Base-by-base conservation (phyloP, 2,329 filamentous ascomycete genomes). In the Penicillium janthinellum region DNA sequence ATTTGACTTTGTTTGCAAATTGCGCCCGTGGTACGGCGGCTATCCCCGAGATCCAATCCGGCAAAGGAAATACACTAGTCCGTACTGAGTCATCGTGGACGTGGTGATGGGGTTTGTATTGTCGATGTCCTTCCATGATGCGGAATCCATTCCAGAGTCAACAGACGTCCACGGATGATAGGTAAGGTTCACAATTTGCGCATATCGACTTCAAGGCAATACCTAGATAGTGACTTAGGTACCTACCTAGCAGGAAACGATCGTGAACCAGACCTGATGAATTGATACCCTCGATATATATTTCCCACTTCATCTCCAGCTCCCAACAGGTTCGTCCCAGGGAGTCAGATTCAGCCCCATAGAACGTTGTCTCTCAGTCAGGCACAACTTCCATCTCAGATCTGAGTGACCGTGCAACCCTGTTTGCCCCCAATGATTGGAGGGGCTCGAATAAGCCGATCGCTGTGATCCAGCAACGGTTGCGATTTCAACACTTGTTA, bases 401-500 rank as follows among this genome's bases (percentile, higher is more conserved):
- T 50, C 31, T 14, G 48, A 39, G 47, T 37, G n/a, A 20, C n/a
- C 44, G 58, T 41, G 31, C 41, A 17, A 56, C 52, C 49, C 17
- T 14, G 22, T 7, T 35, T 22, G 14, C 42, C 34, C 10, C 11
- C 8, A 12, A 31, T 55, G 28, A 54, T 57, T 57, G 58, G 44
- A 55, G 11, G 14, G 42, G 38, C 39, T 28, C 37, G 45, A 41
- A 25, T 8, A 37, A 53, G 35, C 22, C 54, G n/a, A 47, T 28
- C 41, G 28, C n/a, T 7, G 28, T 54, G 59, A 64, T 56, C 47
- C 25, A 31, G 44, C 28, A n/a, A 25, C 59, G 56, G 59, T 64
- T 54, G 51, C 62, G 59, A 62, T 64, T 60, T 38, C 45, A 64
- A 64, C 42, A 14, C 28, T 31, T 31, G 28, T 2, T 25, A 25